Conservation (phyloP, 2,329 filamentous ascomycete species). For the Clonostachys sp. region DNA sequence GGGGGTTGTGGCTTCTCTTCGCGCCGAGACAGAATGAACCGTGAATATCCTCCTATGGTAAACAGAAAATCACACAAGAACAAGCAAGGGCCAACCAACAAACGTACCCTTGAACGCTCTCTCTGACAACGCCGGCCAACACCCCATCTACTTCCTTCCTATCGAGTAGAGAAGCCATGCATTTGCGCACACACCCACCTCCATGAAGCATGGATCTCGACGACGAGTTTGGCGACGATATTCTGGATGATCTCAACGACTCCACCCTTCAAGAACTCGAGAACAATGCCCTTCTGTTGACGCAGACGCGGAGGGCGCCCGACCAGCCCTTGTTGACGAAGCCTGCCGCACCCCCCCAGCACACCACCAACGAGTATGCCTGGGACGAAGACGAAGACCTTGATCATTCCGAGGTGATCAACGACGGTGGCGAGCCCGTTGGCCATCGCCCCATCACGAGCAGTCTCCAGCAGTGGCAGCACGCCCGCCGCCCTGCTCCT, state of each 20-base stretch:
- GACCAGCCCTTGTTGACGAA: slow-evolving; percentile 13
- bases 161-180: no score
- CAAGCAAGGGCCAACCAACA: not conserved
- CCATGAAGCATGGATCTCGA: slow-evolving; percentile 34
- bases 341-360: slow-evolving; percentile 14
- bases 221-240: slow-evolving; percentile 61
- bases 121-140: no score
- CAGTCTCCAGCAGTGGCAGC: slow-evolving; percentile 14
- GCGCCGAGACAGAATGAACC: not conserved
- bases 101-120: no score
- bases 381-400: slow-evolving; percentile 52
- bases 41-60: not conserved
- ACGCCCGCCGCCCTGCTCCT: slow-evolving; percentile 11
- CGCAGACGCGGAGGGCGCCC: slow-evolving; percentile 37
- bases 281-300: slow-evolving; percentile 57
- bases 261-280: slow-evolving; percentile 58
- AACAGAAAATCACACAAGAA: not conserved
- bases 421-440: slow-evolving; percentile 35
- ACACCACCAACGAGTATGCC: slow-evolving; percentile 21
- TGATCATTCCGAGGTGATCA: slow-evolving; percentile 52
- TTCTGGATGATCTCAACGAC: slow-evolving; percentile 55
- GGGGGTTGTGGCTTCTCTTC: no score
- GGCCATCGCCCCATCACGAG: slow-evolving; percentile 25
- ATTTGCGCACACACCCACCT: slow-evolving; percentile 9
- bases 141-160: no score